These are phyloP conservation scores for Myriosclerotinia scirpicola DNA, from an alignment of 2,329 filamentous ascomycete genomes.

Conservation along the genomic window DNA sequence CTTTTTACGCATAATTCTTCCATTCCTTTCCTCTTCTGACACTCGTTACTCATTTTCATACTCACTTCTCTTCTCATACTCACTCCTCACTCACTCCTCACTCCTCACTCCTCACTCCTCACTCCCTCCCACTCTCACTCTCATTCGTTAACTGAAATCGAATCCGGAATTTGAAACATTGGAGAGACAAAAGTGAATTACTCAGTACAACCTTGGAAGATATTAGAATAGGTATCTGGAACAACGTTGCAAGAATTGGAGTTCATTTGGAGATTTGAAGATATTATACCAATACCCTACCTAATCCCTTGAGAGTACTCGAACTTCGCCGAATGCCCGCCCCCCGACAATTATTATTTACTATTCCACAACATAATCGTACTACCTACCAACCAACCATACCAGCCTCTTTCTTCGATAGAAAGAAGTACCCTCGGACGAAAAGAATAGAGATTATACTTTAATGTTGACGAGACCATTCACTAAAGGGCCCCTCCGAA, in stretches of 20 bases:
- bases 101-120: background rate
- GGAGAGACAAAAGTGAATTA: constrained; percentile 7
- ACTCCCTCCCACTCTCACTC: background rate
- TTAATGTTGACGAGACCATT: constrained; percentile 19
- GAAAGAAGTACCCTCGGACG: constrained; percentile 8
- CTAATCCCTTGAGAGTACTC: background rate
- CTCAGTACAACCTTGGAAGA: background rate
- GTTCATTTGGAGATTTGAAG: constrained; percentile 2
- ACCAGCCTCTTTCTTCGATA: constrained; percentile 12
- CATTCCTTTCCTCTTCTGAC: constrained; percentile 1
- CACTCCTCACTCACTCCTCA: background rate
- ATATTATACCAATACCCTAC: background rate
- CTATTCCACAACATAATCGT: constrained; percentile 21
- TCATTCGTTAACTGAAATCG: constrained; percentile 5
- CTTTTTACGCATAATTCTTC: constrained; percentile 10
- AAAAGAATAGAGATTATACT: background rate
- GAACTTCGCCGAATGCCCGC: constrained; percentile 18
- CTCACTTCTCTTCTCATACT: too few relatives aligned
- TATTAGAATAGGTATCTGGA: constrained; percentile 1
- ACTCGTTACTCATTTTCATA: background rate
- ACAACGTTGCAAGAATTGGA: background rate
- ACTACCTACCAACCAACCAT: background rate
- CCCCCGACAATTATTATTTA: background rate
- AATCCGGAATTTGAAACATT: constrained; percentile 19
- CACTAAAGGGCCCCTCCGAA: constrained; percentile 26